Percentiles rank a stretch among this genome's conserved stretches.
Conservation (phyloP, 345 rosid species). For the Syzygium aqueum region DNA sequence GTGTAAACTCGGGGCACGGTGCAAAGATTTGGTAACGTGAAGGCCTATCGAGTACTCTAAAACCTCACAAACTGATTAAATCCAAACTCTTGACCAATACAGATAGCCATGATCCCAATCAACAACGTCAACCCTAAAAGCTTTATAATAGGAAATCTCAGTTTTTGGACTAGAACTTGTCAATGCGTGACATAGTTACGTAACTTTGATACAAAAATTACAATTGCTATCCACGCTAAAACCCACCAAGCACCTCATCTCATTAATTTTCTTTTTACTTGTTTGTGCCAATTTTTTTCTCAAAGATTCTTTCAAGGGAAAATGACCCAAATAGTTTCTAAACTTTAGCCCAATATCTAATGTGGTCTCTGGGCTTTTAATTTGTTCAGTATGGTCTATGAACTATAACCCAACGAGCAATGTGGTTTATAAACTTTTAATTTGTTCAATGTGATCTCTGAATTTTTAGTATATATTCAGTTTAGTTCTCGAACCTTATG, state of each 20-base stretch:
- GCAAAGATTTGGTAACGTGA: fast-evolving
- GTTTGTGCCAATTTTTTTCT: background rate
- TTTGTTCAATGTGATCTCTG: too few relatives aligned
- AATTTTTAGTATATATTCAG: too few relatives aligned
- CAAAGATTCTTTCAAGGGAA: background rate
- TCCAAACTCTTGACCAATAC: fast-evolving
- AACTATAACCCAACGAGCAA: too few relatives aligned
- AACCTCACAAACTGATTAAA: too few relatives aligned
- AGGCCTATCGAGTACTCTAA: background rate
- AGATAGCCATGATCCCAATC: fast-evolving
- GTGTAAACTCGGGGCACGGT: background rate
- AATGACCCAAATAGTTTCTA: too few relatives aligned
- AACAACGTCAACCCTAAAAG: fast-evolving
- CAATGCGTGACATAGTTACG: too few relatives aligned
- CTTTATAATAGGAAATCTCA: background rate
- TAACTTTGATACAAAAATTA: background rate
- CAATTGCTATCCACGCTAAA: background rate
- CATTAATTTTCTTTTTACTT: background rate
- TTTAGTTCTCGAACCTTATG: too few relatives aligned
- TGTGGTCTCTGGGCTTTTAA: background rate
- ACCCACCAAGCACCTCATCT: background rate
- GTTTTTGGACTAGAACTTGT: background rate
- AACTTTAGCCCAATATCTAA: background rate
- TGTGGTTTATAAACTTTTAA: too few relatives aligned
- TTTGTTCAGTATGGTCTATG: too few relatives aligned